Evolutionary conservation across 768 basidiomycete genomes (phyloP), one percentile per base, ranked within the genome.

Genomic region (Leccinum truebloodii): DNA sequence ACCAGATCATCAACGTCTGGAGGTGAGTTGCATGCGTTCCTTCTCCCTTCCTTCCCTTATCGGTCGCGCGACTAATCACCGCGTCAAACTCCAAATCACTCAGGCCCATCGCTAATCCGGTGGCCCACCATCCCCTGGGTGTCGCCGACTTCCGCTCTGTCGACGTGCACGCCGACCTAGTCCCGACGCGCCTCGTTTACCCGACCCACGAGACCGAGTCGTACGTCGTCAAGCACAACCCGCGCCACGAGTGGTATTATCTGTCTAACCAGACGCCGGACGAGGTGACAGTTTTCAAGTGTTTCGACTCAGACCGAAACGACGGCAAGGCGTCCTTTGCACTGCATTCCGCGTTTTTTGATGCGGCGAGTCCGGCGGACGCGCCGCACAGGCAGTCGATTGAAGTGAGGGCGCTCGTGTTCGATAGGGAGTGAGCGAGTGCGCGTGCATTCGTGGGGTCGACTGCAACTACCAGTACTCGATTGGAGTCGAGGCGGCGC

Each of bases 1-100:
- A 75, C 39, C 77, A 71, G 39, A 78, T 80, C 65, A 78, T 80
- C 66, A 80, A 80, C 60, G 74, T 79, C 41, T 79, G 78, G 79
- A 75, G 79, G 61, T 65, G 18, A 54, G 61, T 13, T 6, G 1
- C 51, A n/a, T 5, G 14, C 16, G 18, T 8, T 22, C 16, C 10
- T 9, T 12, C 16, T 28, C 9, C 16, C 10, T 8, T 22, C 16
- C 10, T 9, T 12, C 16, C 24, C 9, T 39, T 41, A 18, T 60
- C 24, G 13, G 13, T 35, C 35, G 35, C 35, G 35, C 35, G 35
- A 35, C 35, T 14, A 5, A 35, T 35, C 1, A 14, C 34, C 34
- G 13, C 22, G 35, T 26, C 32, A 41, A 49, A n/a, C 1, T 6
- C 3, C 1, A 3, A 26, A 5, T 5, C 6, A 13, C 59, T 1